Base-by-base conservation (phyloP, 2,329 filamentous ascomycete species). In the Lachnellula subtilissima region DNA sequence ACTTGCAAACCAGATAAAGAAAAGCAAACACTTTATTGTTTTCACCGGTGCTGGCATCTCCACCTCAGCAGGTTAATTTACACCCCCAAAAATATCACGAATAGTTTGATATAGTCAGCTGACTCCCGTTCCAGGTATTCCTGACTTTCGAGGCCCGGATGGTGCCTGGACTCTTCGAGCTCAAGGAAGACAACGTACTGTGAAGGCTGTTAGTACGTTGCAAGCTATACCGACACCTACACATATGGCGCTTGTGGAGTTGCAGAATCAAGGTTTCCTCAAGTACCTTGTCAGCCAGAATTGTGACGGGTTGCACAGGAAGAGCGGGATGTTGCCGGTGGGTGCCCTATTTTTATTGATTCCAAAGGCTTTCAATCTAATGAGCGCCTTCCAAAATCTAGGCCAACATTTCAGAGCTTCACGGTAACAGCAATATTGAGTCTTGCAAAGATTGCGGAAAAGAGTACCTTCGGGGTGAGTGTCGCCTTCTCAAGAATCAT, bases 41-140 rank as follows among this genome's bases (percentile, higher is more conserved):
- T 78, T 77, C 48, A 79, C 76, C 0, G 75, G 76, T 0, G 76
- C 76, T 0, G 76, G 76, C 0, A 64, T 78, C 8, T 78, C 76
- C 2, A 78, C 75, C 4, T 77, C 75, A 15, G 75, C 75, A 1
- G 75, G 74, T 72, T 25, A 60, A 66, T 45, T 12, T 0, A 7
- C 11, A 19, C 2, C 19, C 19, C 37, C 32, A 49, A 12, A 12
- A 43, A 1, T 17, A 19, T n/a, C 4, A 32, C 5, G 0, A 3
- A 43, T 17, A 17, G 0, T 28, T 9, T 11, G 17, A 6, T 45
- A 5, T n/a, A 40, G 45, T 8, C 9, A 8, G n/a, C 28, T 8
- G 35, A 2, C 28, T 8, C 19, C 11, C 35, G 19, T 47, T 23
- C 2, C 17, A 76, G 75, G 74, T 2, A 77, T 78, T 15, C 74